These are phyloP conservation scores for Phialocephala sp. DNA, from an alignment of 2,329 filamentous ascomycete species.

Conservation along the genomic window DNA sequence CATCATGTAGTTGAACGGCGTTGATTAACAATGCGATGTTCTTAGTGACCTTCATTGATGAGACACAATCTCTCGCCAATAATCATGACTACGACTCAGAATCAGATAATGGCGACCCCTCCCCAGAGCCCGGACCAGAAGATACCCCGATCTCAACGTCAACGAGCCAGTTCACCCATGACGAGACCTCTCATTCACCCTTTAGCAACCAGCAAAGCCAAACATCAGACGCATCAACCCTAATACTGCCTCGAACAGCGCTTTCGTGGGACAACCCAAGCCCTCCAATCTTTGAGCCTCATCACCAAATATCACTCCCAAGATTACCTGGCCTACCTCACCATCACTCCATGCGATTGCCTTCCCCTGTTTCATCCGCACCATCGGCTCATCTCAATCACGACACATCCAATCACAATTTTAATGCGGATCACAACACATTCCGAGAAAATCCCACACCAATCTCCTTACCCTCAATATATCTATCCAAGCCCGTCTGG, in stretches of 20 bases:
- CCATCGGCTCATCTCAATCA: neutral
- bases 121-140: neutral
- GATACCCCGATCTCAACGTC: conserved; percentile 5
- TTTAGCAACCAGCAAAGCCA: conserved; percentile 1
- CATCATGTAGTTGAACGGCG: neutral
- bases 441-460: neutral
- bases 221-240: neutral
- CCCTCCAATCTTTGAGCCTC: conserved; percentile 1
- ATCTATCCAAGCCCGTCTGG: conserved; percentile 30
- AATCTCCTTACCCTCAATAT: conserved; percentile 19
- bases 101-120: conserved; percentile 3
- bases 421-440: neutral
- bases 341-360: conserved; percentile 9
- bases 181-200: conserved; percentile 6
- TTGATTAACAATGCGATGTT: neutral
- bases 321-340: conserved; percentile 9
- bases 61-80: conserved; percentile 24
- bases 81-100: conserved; percentile 15
- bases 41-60: conserved; percentile 31
- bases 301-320: neutral
- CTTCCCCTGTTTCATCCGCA: conserved; percentile 13
- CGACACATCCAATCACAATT: neutral
- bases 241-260: neutral
- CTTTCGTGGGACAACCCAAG: neutral
- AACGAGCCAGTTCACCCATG: conserved; percentile 2